Evolutionary conservation across 2,329 filamentous ascomycete species (phyloP).

Genomic region (Volutella citrinella): DNA sequence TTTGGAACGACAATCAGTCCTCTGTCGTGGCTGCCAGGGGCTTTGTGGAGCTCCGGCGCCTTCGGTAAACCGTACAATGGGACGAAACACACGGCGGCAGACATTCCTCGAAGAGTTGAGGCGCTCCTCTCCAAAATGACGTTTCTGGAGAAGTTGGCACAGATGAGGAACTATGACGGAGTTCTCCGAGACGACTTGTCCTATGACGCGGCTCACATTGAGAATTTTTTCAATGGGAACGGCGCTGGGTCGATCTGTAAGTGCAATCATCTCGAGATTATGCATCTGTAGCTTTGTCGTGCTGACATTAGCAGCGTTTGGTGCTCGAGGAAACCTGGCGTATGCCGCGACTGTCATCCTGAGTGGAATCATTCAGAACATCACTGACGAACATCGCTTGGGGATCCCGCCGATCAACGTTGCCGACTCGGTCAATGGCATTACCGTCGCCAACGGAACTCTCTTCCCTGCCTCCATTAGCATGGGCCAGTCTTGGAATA

Average conservation of each 20-base stretch:
- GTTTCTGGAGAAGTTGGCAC: neutral
- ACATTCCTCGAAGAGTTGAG: no score
- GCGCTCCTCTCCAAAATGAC: neutral
- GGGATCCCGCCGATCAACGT: neutral
- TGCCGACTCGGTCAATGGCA: neutral
- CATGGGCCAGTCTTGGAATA: neutral
- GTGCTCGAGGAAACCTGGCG: neutral
- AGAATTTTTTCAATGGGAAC: neutral
- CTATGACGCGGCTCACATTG: neutral
- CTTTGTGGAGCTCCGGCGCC: no score
- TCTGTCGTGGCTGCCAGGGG: no score
- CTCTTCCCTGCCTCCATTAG: neutral
- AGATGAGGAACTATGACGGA: neutral
- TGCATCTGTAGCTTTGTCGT: neutral
- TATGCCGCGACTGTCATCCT: neutral
- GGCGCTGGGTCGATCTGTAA: neutral
- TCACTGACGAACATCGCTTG: neutral
- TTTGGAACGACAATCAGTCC: no score
- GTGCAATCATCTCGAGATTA: neutral
- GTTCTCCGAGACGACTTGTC: neutral
- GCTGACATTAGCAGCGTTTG: neutral
- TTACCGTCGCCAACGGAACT: neutral
- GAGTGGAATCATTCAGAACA: neutral
- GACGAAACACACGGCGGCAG: no score
- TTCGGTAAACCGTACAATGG: no score